phyloP scores from a whole-genome alignment of 768 basidiomycete genomes.

The Boletus vermiculosoides region DNA sequence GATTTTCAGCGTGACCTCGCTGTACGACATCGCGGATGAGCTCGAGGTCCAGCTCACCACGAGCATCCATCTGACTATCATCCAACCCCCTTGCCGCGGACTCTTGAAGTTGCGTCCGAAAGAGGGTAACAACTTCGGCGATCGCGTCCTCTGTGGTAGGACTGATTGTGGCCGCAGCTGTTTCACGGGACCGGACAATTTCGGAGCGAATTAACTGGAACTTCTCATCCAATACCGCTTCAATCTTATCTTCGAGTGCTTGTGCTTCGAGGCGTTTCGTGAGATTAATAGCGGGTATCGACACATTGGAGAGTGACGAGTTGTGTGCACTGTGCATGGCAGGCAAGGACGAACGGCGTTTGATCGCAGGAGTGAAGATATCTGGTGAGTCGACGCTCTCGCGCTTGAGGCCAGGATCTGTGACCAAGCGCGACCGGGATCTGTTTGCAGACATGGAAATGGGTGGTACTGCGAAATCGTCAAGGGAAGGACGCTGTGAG shows the following conservation, averaged over 20 bases:
- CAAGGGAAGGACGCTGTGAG: constrained; percentile 67
- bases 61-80: constrained; percentile 66
- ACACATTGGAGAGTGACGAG: constrained; percentile 45
- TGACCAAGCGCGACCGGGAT: constrained; percentile 53
- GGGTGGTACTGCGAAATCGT: constrained; percentile 66
- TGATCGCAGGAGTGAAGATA: constrained; percentile 42
- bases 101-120: constrained; percentile 66
- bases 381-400: constrained; percentile 35
- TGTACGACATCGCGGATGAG: constrained; percentile 68
- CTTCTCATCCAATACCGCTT: constrained; percentile 67
- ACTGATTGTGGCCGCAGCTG: constrained; percentile 34
- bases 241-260: constrained; percentile 59
- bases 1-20: constrained; percentile 62
- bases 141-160: constrained; percentile 61
- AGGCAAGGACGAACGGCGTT: constrained; percentile 58
- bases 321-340: constrained; percentile 47
- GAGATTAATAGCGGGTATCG: constrained; percentile 48
- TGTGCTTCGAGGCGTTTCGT: constrained; percentile 58
- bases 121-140: constrained; percentile 61
- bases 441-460: constrained; percentile 64
- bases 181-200: constrained; percentile 27
- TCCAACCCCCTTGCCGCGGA: constrained; percentile 56
- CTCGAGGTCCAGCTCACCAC: constrained; percentile 77
- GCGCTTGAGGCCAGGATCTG: constrained; percentile 51
- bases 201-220: constrained; percentile 50